Percentiles rank a stretch among this genome's conserved stretches.
Conservation (phyloP, 1,139 yeast genomes). For the Candida neerlandica region DNA sequence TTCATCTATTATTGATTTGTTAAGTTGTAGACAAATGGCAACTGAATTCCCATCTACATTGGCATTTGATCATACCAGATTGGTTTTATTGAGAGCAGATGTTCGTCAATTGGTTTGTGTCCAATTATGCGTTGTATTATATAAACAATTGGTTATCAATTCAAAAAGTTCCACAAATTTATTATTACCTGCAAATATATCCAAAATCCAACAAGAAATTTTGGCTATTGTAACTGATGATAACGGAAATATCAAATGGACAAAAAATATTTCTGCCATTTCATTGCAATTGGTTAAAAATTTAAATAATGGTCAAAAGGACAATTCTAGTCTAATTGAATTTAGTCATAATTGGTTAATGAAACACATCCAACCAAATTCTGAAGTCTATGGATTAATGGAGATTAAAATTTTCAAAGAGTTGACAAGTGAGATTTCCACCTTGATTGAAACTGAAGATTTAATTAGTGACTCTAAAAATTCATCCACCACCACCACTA, state of each 20-base stretch:
- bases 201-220: conserved; percentile 56
- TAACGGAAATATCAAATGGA: conserved; percentile 89
- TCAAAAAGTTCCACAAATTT: conserved; percentile 20
- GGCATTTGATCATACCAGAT: conserved; percentile 84
- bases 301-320: conserved; percentile 17
- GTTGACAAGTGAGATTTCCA: conserved; percentile 38
- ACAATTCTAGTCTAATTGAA: conserved; percentile 41
- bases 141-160: conserved; percentile 62
- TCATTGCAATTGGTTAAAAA: conserved; percentile 69
- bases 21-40: conserved; percentile 80
- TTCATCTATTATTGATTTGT: conserved; percentile 57
- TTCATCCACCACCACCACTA: conserved; percentile 2
- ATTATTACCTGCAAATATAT: conserved; percentile 31
- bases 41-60: conserved; percentile 82
- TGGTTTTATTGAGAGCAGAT: conserved; percentile 79
- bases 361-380: conserved; percentile 81
- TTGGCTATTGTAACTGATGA: conserved; percentile 82
- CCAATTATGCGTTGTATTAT: conserved; percentile 71
- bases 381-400: conserved; percentile 77
- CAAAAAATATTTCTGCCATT: conserved; percentile 73
- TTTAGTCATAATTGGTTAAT: conserved; percentile 81
- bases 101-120: conserved; percentile 83
- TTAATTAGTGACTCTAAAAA: conserved; percentile 9
- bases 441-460: conserved; percentile 18
- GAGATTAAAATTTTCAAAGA: conserved; percentile 67